Evolutionary conservation across 129 eudicot genomes (phyloP), one percentile per base, ranked within the genome.

Genomic region (Mikania micrantha): DNA sequence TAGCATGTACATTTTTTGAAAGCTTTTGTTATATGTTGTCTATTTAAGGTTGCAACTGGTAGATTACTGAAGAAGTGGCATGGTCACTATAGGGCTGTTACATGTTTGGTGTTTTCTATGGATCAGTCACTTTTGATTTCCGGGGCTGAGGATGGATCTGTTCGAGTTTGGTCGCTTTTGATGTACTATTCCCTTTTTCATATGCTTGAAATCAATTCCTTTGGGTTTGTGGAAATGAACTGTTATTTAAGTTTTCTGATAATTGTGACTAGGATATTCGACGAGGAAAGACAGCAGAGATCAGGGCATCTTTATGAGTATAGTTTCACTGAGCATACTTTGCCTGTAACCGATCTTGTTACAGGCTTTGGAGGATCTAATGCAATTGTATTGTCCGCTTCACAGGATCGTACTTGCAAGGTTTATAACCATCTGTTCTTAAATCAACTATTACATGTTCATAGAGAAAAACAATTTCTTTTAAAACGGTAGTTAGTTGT

Each of bases 331-430:
- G 91, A 84, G 66, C 98, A 92, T 74, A 73, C 96, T 52, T 74
- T 86, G 69, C 81, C 85, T 48, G 91, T 92, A 42, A 92, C 98
- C n/a, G 91, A 88, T 49, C 72, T 88, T 56, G 87, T 79, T 73
- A 80, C 72, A 25, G 96, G 96, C 56, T 75, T 78, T 71, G 98
- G 96, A 42, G 91, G 96, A 65, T 83, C 85, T 44, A 88, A 88
- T 79, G 96, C 98, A 57, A 81, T 92, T 41, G 84, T 92, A 27
- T 50, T 92, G 27, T 88, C 98, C 45, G 83, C 96, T 60, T 92
- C 96, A 20, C 89, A 85, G 84, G 98, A 92, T 68, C 83, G 91
- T 47, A 92, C 98, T 56, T 92, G 96, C 88, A 92, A 92, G 98
- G 98, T 91, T 38, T 44, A 64, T 12, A 53, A 21, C 39, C 13